phyloP scores from a whole-genome alignment of 768 basidiomycete species.

The Botryobasidium botryosum region DNA sequence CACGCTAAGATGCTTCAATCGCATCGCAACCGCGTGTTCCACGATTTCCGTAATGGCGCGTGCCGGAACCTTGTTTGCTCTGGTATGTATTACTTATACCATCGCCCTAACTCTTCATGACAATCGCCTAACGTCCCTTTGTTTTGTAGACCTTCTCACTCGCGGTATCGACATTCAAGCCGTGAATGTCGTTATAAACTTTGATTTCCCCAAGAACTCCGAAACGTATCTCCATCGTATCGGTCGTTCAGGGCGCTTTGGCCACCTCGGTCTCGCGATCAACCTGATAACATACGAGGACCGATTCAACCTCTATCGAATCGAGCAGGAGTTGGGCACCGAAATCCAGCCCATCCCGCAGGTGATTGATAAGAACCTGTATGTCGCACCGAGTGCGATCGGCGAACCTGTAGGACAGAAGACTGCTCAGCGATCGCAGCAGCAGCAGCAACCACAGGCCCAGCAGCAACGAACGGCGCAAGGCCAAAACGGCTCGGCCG shows the following conservation, averaged over 20 bases:
- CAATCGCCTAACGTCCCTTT: too few species aligned
- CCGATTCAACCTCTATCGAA: slow-evolving; percentile 91
- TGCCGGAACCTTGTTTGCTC: slow-evolving; percentile 96
- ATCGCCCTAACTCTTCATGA: too few species aligned
- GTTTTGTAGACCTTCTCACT: slow-evolving; percentile 62
- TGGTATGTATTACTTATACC: slow-evolving; percentile 16
- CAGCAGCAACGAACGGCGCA: slow-evolving; percentile 6
- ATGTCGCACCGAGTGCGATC: slow-evolving; percentile 58
- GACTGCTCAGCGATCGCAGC: slow-evolving; percentile 2
- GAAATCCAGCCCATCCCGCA: slow-evolving; percentile 94
- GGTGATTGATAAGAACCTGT: slow-evolving; percentile 76
- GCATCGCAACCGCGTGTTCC: slow-evolving; percentile 98
- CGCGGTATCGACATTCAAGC: slow-evolving; percentile 99
- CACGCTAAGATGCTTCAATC: slow-evolving; percentile 99
- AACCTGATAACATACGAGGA: slow-evolving; percentile 98
- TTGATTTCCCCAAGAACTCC: slow-evolving; percentile 97
- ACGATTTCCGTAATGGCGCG: slow-evolving; percentile 97
- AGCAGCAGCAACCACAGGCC: slow-evolving; percentile 10
- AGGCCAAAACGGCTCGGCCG: neutral
- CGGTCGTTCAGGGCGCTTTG: slow-evolving; percentile 93
- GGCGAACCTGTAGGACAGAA: neutral
- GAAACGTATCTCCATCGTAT: slow-evolving; percentile 98
- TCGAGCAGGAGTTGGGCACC: slow-evolving; percentile 96
- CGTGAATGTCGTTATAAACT: slow-evolving; percentile 99
- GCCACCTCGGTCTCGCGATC: slow-evolving; percentile 92